Percentiles rank a stretch among this genome's conserved stretches.
Evolutionary conservation across 2,329 filamentous ascomycete species (phyloP).

Genomic region (Penicillium vulpinum): DNA sequence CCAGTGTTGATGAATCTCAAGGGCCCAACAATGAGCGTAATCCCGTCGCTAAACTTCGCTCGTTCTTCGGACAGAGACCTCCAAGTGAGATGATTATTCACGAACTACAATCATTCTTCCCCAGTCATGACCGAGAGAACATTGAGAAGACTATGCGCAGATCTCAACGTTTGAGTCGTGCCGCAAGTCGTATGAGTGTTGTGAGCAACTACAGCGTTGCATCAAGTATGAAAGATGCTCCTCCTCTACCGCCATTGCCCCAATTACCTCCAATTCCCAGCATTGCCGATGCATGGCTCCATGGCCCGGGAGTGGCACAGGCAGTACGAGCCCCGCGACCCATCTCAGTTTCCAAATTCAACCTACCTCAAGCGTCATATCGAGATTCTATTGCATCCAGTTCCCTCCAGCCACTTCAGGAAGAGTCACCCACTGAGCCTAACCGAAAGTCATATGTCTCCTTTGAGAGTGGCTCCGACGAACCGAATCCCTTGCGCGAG

Average conservation of each 20-base stretch:
- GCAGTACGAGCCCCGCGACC: slow-evolving; percentile 54
- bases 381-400: slow-evolving; percentile 88
- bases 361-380: slow-evolving; percentile 63
- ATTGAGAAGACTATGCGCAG: slow-evolving; percentile 94
- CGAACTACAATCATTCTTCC: slow-evolving; percentile 95
- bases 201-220: slow-evolving; percentile 92
- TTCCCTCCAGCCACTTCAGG: slow-evolving; percentile 83
- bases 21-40: slow-evolving; percentile 33
- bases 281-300: slow-evolving; percentile 91
- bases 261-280: slow-evolving; percentile 71
- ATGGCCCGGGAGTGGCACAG: slow-evolving; percentile 51
- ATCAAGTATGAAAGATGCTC: slow-evolving; percentile 88
- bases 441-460: slow-evolving; percentile 97
- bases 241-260: slow-evolving; percentile 42
- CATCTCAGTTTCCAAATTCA: slow-evolving; percentile 61
- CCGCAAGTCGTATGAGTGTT: slow-evolving; percentile 89
- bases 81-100: slow-evolving; percentile 97
- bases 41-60: slow-evolving; percentile 45
- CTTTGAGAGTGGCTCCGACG: slow-evolving; percentile 61
- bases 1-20: slow-evolving; percentile 31
- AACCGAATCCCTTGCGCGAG: slow-evolving; percentile 72
- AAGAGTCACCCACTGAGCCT: slow-evolving; percentile 82
- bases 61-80: slow-evolving; percentile 85
- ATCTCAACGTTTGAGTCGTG: slow-evolving; percentile 86
- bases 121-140: slow-evolving; percentile 87